Conservation (phyloP, 257 asterid species). For the Salvia miltiorrhiza region DNA sequence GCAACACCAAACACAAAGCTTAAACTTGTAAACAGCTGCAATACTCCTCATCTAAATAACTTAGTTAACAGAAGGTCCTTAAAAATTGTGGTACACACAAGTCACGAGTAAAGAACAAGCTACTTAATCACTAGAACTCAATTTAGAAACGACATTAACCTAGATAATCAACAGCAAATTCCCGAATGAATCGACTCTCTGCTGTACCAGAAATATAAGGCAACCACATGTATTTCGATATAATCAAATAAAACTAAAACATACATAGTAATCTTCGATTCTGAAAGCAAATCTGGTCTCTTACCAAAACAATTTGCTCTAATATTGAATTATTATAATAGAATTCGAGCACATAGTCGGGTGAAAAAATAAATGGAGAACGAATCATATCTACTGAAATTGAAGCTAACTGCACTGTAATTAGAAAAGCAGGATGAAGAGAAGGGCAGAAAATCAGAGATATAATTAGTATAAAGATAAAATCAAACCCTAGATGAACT, state of each 20-base stretch:
- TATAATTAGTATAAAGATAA: constrained; percentile 10
- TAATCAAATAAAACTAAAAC: neutral
- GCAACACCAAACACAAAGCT: constrained; percentile 16
- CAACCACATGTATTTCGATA: neutral
- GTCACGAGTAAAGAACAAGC: neutral
- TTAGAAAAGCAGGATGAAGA: neutral
- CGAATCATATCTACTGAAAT: neutral
- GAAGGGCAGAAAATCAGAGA: neutral
- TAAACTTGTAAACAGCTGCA: constrained; percentile 8
- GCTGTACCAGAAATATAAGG: neutral
- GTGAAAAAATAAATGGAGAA: neutral
- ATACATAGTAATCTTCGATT: neutral
- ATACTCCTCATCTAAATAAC: constrained; percentile 7
- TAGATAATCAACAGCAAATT: neutral
- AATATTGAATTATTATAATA: neutral
- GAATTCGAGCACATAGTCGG: constrained; percentile 1
- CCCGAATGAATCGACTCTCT: neutral
- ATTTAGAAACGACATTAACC: neutral
- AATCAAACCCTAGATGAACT: constrained; percentile 88
- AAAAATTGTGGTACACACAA: neutral
- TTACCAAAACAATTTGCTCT: neutral
- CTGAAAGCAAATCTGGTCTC: neutral
- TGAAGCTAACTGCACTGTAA: neutral
- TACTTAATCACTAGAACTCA: constrained; percentile 3
- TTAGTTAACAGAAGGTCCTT: neutral